Base-by-base conservation (phyloP, 1,139 yeast species). In the Eremothecium sinecaudum region DNA sequence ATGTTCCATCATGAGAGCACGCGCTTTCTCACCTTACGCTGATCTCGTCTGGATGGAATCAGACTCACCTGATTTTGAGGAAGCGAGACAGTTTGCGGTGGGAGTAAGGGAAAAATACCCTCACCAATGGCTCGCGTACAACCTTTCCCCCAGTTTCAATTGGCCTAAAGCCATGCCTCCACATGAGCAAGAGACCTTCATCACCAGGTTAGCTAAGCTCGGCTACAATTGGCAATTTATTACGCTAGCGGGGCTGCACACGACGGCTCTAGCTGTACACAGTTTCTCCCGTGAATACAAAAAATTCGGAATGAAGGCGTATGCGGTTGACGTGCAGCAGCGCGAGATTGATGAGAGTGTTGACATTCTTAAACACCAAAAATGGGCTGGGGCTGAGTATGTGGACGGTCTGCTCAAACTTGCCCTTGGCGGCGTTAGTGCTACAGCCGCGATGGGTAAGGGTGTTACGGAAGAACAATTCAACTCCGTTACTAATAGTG, bases 31-130 rank as follows among this genome's bases (percentile, higher is more conserved):
- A 40, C 96, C 96, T 46, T 87, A 79, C 63, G 86, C 93, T 38
- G 98, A 90, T 64, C 71, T 90, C 68, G 79, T 87, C 52, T 90
- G 98, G 98, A 87, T 90, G 97, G 97, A 90, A 69, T 81, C 94
- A 44, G 90, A 92, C 62, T 74, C 83, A 49, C 97, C 98, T 51
- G 95, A 86, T 62, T 87, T 72, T 65, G 72, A 68, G 42, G 97
- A 90, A 68, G 97, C 97, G 47, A 75, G 79, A 64, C 95, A 86
- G 64, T 90, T 87, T 55, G 93, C 96, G 39, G 81, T 76, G 27
- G 96, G 96, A 56, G 93, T 86, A 51, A 78, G 78, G 62, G 71
- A 76, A 31, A 70, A 71, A 42, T 79, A 62, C 63, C 97, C 97
- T 51, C 70, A 82, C 50, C 90, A 86, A 64, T 86, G 95, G 97